phyloP scores from a whole-genome alignment of 2,329 filamentous ascomycete species.

The Scopulariopsis brevicaulis region DNA sequence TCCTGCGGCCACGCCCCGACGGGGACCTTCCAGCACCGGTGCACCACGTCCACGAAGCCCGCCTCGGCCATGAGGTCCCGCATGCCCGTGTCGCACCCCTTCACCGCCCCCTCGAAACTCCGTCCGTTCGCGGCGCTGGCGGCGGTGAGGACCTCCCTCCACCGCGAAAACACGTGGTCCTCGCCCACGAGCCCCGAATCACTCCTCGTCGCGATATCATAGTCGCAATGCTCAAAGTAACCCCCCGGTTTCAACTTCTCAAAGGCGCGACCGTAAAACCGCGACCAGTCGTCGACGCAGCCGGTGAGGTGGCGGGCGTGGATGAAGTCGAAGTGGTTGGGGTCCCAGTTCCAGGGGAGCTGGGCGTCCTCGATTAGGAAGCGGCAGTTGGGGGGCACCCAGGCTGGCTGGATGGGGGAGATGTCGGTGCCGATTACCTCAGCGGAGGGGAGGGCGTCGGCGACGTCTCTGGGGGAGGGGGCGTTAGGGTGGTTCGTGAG shows the following conservation, averaged over 20 bases:
- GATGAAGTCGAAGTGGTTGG: conserved; percentile 42
- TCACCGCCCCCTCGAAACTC: conserved; percentile 11
- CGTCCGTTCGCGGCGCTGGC: conserved; percentile 16
- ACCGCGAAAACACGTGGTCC: conserved; percentile 15
- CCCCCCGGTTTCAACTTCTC: conserved; percentile 32
- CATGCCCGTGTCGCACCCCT: conserved; percentile 9
- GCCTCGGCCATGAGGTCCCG: conserved; percentile 15
- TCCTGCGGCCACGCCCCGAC: conserved; percentile 35
- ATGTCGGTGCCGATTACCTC: conserved; percentile 40
- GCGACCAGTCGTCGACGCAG: conserved; percentile 42
- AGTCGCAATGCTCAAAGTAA: conserved; percentile 18
- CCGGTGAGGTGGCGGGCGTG: conserved; percentile 48
- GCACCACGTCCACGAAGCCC: conserved; percentile 25
- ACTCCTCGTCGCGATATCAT: conserved; percentile 8
- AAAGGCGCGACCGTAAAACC: conserved; percentile 38
- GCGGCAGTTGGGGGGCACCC: conserved; percentile 29
- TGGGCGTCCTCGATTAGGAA: conserved; percentile 23
- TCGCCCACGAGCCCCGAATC: conserved; percentile 6
- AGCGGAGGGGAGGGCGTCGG: conserved; percentile 28
- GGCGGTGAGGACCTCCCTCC: conserved; percentile 15
- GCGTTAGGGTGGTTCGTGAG: not conserved
- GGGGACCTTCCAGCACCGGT: conserved; percentile 27
- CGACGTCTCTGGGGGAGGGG: conserved; percentile 34
- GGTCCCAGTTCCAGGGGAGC: conserved; percentile 29
- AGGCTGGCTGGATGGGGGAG: conserved; percentile 42